A percentile compares a stretch with the other conserved stretches of the same genome.
phyloP scores from a whole-genome alignment of 768 basidiomycete species.

The Boletus bicolor region DNA sequence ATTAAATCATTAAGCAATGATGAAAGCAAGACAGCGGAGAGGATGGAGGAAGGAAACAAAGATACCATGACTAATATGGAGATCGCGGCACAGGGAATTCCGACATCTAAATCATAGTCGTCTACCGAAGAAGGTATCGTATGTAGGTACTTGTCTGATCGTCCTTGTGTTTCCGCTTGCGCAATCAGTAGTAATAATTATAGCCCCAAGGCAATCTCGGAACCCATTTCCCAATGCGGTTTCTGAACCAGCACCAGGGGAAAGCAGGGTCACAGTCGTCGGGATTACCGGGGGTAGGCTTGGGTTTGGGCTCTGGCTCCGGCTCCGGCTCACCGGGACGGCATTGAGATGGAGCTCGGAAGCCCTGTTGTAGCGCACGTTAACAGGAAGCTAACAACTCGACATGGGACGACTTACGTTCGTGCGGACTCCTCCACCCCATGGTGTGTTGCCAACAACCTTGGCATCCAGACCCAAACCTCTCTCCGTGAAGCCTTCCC shows the following conservation, averaged over 20 bases:
- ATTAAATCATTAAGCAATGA: slow-evolving; percentile 10
- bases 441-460: slow-evolving; percentile 76
- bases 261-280: slow-evolving; percentile 14
- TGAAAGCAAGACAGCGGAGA: slow-evolving; percentile 12
- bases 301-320: slow-evolving; percentile 23
- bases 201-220: slow-evolving; percentile 15
- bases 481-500: slow-evolving; percentile 78
- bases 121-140: slow-evolving; percentile 18
- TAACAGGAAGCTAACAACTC: not conserved
- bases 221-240: slow-evolving; percentile 13
- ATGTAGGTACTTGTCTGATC: slow-evolving; percentile 9
- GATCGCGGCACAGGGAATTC: not conserved
- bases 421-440: slow-evolving; percentile 87
- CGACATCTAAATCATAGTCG: slow-evolving; percentile 7
- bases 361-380: slow-evolving; percentile 33
- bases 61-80: not conserved
- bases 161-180: slow-evolving; percentile 7
- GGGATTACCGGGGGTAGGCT: slow-evolving; percentile 33
- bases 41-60: not conserved
- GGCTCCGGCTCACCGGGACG: slow-evolving; percentile 17
- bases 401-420: slow-evolving; percentile 42
- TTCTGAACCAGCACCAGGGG: slow-evolving; percentile 18
- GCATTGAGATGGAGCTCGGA: slow-evolving; percentile 41
- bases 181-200: slow-evolving; percentile 12
- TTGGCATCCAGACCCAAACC: slow-evolving; percentile 79